Evolutionary conservation across 495 filamentous ascomycete genomes (phyloP).

Genomic region (Mytilinidion resinicola): DNA sequence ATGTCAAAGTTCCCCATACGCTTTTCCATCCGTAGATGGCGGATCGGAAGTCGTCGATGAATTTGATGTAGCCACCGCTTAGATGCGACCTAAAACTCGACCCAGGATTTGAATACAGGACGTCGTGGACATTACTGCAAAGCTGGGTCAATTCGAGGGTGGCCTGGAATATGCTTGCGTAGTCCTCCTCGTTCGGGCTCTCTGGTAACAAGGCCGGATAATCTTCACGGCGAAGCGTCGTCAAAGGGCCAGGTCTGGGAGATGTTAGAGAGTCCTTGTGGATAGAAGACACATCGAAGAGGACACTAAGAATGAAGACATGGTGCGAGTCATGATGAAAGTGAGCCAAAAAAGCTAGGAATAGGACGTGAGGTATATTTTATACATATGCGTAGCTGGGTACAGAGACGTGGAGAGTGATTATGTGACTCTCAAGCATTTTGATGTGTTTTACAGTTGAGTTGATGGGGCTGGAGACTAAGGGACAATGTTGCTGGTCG

Average conservation of each 20-base stretch:
- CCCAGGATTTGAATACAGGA: constrained; percentile 58
- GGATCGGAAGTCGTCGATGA: constrained; percentile 59
- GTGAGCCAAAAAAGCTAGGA: too few species aligned
- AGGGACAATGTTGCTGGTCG: too few species aligned
- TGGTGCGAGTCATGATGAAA: too few species aligned
- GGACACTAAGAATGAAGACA: too few species aligned
- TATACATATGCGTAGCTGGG: too few species aligned
- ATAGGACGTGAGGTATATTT: too few species aligned
- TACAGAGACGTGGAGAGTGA: too few species aligned
- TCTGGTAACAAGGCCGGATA: constrained; percentile 53
- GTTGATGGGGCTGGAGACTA: too few species aligned
- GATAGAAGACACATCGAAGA: too few species aligned
- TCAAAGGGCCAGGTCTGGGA: constrained; percentile 50
- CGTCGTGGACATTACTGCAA: constrained; percentile 62
- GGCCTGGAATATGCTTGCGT: constrained; percentile 57
- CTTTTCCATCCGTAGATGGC: constrained; percentile 59
- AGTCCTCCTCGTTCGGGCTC: constrained; percentile 52
- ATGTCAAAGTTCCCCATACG: constrained; percentile 52
- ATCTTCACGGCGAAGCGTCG: constrained; percentile 53
- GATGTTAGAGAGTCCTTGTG: neutral
- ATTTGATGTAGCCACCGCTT: constrained; percentile 60
- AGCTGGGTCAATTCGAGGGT: constrained; percentile 58
- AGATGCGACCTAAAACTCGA: constrained; percentile 59
- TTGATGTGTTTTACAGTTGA: too few species aligned
- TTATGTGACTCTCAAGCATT: too few species aligned